Conservation (phyloP, 129 eudicot genomes). For the Mikania micrantha region DNA sequence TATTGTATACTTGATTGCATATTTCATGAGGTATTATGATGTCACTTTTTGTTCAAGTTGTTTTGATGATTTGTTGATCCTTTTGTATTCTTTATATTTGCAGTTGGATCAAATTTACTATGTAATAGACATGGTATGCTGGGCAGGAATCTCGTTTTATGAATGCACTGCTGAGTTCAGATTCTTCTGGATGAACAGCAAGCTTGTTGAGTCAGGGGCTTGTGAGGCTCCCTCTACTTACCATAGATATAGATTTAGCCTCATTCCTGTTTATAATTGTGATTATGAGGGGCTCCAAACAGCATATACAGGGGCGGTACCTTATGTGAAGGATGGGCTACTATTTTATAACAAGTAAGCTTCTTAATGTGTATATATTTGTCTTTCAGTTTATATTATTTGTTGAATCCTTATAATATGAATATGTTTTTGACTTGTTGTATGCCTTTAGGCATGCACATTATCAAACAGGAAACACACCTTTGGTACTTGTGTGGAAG, state of each 20-base stretch:
- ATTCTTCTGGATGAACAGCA: slow-evolving; percentile 92
- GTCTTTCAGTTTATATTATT: neutral
- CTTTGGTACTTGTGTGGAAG: slow-evolving; percentile 84
- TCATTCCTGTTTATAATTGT: slow-evolving; percentile 69
- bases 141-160: slow-evolving; percentile 94
- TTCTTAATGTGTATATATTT: neutral
- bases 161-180: slow-evolving; percentile 96
- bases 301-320: slow-evolving; percentile 75
- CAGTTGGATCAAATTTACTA: slow-evolving; percentile 87
- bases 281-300: slow-evolving; percentile 70
- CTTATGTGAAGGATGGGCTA: slow-evolving; percentile 83
- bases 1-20: slow-evolving; percentile 94
- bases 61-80: neutral
- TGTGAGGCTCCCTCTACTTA: slow-evolving; percentile 65
- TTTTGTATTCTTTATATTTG: slow-evolving; percentile 4
- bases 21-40: slow-evolving; percentile 62
- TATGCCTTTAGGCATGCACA: slow-evolving; percentile 64
- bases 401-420: neutral
- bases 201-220: slow-evolving; percentile 82
- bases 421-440: neutral
- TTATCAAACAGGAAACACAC: slow-evolving; percentile 89
- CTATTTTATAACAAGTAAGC: slow-evolving; percentile 85
- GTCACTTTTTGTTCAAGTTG: neutral
- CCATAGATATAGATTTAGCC: slow-evolving; percentile 72
- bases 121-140: slow-evolving; percentile 82